A percentile compares a stretch with the other conserved stretches of the same genome.
phyloP scores from a whole-genome alignment of 2,329 filamentous ascomycete species.

The Tolypocladium cylindrosporum region DNA sequence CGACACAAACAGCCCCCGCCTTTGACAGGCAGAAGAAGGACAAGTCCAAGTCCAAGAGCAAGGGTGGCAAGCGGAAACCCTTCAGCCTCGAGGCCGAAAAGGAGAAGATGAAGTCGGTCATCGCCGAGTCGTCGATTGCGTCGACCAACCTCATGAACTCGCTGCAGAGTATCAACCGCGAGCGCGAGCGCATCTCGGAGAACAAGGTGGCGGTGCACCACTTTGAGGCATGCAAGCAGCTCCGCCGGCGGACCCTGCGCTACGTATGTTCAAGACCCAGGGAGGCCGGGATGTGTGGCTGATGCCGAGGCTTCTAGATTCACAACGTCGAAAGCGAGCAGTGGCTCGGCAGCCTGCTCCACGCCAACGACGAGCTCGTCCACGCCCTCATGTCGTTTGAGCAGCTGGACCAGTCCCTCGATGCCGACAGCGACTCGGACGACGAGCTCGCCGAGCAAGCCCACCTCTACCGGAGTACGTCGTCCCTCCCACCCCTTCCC shows the following conservation, averaged over 20 bases:
- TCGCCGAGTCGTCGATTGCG: constrained; percentile 81
- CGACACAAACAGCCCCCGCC: background rate
- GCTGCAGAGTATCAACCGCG: constrained; percentile 83
- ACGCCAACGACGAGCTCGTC: constrained; percentile 94
- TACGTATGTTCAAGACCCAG: constrained; percentile 43
- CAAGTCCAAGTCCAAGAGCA: constrained; percentile 30
- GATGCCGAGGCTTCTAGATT: constrained; percentile 41
- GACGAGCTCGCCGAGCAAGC: constrained; percentile 59
- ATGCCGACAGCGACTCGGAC: constrained; percentile 62
- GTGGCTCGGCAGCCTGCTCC: constrained; percentile 81
- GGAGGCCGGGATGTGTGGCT: background rate
- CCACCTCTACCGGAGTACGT: constrained; percentile 51
- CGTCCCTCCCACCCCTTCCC: constrained; percentile 7
- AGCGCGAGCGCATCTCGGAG: constrained; percentile 77
- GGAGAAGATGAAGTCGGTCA: constrained; percentile 74
- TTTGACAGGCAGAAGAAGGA: constrained; percentile 34
- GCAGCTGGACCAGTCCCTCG: constrained; percentile 79
- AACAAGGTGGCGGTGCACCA: constrained; percentile 64
- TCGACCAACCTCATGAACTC: constrained; percentile 86
- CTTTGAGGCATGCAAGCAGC: constrained; percentile 78
- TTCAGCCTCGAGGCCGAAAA: constrained; percentile 87
- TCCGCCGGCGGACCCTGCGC: constrained; percentile 74
- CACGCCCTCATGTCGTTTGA: constrained; percentile 89
- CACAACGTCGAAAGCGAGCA: constrained; percentile 86
- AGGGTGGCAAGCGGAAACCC: constrained; percentile 43